Conservation (phyloP, 1,284 basidiomycete genomes). For the Cutaneotrichosporon mucoides region DNA sequence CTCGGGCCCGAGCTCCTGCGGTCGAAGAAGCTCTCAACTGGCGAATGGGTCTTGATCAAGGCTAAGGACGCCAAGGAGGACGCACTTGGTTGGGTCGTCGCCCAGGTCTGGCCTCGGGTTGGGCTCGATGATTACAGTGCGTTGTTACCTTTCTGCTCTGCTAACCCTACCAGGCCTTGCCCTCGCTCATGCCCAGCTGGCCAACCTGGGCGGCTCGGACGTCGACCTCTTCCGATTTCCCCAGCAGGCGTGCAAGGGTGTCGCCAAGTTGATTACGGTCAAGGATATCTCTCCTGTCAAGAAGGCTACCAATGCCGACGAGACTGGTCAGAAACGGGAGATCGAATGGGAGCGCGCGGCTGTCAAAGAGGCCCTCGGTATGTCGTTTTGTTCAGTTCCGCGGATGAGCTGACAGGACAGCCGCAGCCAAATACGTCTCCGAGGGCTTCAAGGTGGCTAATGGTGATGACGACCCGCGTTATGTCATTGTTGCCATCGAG, state of each 20-base stretch:
- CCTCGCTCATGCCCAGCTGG: constrained; percentile 22
- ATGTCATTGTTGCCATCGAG: constrained; percentile 57
- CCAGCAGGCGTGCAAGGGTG: constrained; percentile 15
- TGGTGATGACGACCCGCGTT: constrained; percentile 57
- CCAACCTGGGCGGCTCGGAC: constrained; percentile 20
- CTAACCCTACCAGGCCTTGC: constrained; percentile 12
- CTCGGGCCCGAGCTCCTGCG: constrained; percentile 40
- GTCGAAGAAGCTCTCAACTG: constrained; percentile 39
- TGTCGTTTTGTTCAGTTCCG: constrained; percentile 12
- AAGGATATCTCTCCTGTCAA: constrained; percentile 11
- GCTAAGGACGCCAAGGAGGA: background rate
- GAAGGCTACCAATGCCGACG: background rate
- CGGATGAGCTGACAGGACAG: constrained; percentile 46
- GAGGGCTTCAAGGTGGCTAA: constrained; percentile 61
- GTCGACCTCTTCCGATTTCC: constrained; percentile 32
- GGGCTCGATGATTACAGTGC: constrained; percentile 37
- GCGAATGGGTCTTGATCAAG: constrained; percentile 38
- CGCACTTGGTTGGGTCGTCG: constrained; percentile 14
- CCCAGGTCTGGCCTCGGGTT: constrained; percentile 39
- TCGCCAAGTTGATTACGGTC: constrained; percentile 24
- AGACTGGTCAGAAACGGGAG: constrained; percentile 32
- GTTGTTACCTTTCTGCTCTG: background rate
- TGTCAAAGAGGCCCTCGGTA: constrained; percentile 49
- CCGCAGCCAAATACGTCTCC: constrained; percentile 69
- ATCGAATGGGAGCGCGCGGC: constrained; percentile 48